Evolutionary conservation across 2,329 filamentous ascomycete genomes (phyloP).

Genomic region (Alternaria ventricosa): DNA sequence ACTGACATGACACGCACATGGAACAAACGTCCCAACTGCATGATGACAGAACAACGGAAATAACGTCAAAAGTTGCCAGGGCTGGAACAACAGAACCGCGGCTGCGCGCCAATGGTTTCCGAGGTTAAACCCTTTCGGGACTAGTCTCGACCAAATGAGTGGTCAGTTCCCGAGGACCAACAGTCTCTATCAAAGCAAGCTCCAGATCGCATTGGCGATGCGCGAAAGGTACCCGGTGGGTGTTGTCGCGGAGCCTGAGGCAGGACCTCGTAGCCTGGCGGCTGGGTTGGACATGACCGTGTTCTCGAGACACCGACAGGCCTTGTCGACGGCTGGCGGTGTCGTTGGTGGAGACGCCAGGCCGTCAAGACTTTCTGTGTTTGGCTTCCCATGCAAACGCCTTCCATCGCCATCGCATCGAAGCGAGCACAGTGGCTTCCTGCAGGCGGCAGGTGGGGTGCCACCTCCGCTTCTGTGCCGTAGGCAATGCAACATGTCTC

Average conservation of each 20-base stretch:
- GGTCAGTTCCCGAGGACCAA: not conserved
- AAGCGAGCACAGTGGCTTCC: slow-evolving; percentile 7
- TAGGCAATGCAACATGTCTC: slow-evolving; percentile 30
- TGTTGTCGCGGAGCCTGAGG: not conserved
- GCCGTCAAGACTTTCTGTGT: slow-evolving; percentile 16
- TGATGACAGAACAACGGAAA: slow-evolving; percentile 6
- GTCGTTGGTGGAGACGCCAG: slow-evolving; percentile 22
- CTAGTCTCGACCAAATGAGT: not conserved
- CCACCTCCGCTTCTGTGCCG: slow-evolving; percentile 14
- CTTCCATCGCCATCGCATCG: not conserved
- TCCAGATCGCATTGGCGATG: not conserved
- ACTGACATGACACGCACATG: slow-evolving; percentile 36
- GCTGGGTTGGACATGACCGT: slow-evolving; percentile 4
- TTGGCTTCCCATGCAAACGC: slow-evolving; percentile 16
- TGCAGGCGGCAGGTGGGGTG: slow-evolving; percentile 4
- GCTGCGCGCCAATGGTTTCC: not conserved
- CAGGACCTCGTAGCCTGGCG: not conserved
- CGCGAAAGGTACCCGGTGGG: not conserved
- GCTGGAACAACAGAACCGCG: not conserved
- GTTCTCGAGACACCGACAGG: slow-evolving; percentile 11
- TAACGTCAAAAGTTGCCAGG: slow-evolving; percentile 7
- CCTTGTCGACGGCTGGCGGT: slow-evolving; percentile 11
- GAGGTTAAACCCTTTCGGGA: not conserved
- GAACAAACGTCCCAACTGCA: slow-evolving; percentile 17
- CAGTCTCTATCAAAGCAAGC: not conserved